Conservation (phyloP, 441 rosid species). For the Geranium incanum region DNA sequence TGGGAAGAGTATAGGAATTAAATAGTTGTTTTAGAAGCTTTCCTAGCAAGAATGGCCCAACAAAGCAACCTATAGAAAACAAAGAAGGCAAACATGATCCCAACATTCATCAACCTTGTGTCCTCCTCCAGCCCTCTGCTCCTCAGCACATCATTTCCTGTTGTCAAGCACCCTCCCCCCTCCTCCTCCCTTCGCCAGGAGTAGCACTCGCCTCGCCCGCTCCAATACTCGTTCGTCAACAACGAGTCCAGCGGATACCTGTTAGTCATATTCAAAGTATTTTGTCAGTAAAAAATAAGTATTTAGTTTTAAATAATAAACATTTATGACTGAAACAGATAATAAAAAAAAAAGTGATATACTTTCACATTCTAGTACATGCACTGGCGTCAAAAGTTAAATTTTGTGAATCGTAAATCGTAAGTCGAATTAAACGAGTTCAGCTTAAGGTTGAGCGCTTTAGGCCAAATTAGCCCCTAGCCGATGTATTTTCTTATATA, state of each 20-base stretch:
- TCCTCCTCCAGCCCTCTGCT: conserved; percentile 67
- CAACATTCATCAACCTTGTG: conserved; percentile 67
- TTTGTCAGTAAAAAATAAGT: too few relatives aligned
- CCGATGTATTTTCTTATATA: too few relatives aligned
- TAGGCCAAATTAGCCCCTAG: too few relatives aligned
- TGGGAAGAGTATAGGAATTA: conserved; percentile 8
- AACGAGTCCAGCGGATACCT: conserved; percentile 62
- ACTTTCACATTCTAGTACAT: too few relatives aligned
- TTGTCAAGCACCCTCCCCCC: conserved; percentile 36
- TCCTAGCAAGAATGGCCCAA: conserved; percentile 61
- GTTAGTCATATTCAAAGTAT: conserved; percentile 8
- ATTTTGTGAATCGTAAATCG: too few relatives aligned
- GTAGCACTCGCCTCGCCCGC: conserved; percentile 48
- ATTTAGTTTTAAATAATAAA: too few relatives aligned
- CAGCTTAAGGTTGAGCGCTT: too few relatives aligned
- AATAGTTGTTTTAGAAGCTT: conserved; percentile 54
- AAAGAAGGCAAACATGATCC: conserved; percentile 80
- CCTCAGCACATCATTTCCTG: conserved; percentile 63
- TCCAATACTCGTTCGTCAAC: conserved; percentile 77
- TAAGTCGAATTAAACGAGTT: too few relatives aligned
- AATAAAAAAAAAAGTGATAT: too few relatives aligned
- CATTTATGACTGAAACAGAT: too few relatives aligned
- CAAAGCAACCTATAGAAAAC: conserved; percentile 68
- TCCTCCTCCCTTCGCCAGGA: conserved; percentile 28
- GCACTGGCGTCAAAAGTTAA: too few relatives aligned